These are phyloP conservation scores for Solanum appendiculatum DNA, from an alignment of 257 asterid species.

Conservation along the genomic window DNA sequence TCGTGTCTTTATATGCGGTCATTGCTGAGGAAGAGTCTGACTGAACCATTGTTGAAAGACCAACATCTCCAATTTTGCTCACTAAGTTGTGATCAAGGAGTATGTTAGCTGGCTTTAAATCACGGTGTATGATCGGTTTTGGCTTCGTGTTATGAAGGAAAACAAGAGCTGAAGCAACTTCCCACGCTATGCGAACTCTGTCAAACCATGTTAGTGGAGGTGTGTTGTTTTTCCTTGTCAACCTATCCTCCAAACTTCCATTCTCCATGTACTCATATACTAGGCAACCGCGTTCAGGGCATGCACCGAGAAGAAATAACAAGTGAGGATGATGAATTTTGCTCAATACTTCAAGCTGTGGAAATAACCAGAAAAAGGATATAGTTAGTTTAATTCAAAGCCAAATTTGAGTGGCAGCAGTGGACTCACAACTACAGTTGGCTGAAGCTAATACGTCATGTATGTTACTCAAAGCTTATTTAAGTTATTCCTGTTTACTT, in stretches of 20 bases:
- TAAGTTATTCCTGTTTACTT: not conserved
- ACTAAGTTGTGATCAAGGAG: conserved; percentile 65
- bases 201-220: conserved; percentile 72
- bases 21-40: conserved; percentile 26
- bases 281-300: conserved; percentile 65
- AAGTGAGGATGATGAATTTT: conserved; percentile 73
- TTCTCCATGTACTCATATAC: conserved; percentile 86
- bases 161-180: conserved; percentile 77
- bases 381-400: not conserved
- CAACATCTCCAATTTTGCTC: conserved; percentile 89
- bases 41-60: conserved; percentile 56
- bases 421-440: not conserved
- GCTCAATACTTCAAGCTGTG: conserved; percentile 74
- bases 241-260: conserved; percentile 76
- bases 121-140: conserved; percentile 71
- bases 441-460: not conserved
- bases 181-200: conserved; percentile 75
- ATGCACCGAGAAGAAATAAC: conserved; percentile 81
- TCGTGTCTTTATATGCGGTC: conserved; percentile 23
- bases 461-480: not conserved
- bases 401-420: not conserved
- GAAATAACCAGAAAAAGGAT: not conserved
- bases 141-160: conserved; percentile 79
- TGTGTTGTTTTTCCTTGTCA: conserved; percentile 37
- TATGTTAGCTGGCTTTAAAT: conserved; percentile 87